Base-by-base conservation (phyloP, 768 basidiomycete species). In the Pleurotus pulmonarius region DNA sequence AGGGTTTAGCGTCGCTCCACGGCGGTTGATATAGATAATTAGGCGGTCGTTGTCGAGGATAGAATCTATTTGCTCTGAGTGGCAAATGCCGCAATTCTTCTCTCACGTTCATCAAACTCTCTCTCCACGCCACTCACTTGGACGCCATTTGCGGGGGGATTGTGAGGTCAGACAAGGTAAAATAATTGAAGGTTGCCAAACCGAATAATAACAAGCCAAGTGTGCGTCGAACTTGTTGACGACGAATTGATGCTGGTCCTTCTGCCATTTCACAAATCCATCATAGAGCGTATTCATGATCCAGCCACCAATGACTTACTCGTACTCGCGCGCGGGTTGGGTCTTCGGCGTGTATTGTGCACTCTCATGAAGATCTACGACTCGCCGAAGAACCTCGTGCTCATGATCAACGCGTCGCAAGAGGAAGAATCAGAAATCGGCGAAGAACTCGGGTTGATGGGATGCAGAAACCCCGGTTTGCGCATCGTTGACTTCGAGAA, bases 341-440 rank as follows among this genome's bases (percentile, higher is more conserved):
- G 97, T 0, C 74, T 98, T 58, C 82, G 95, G 11, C 77, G 86
- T 56, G 79, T 97, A 52, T 67, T 94, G 44, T 94, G 92, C 72
- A 90, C 87, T 0, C 80, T 98, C 40, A 79, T 98, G 75, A 90
- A 95, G 73, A 91, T 96, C 40, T 98, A 96, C 67, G 91, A 94
- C 74, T 83, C 88, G 18, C 85, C 91, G 34, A 82, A 86, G 58
- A 94, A 83, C 65, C 81, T 97, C 13, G 81, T 98, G 44, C 72
- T 98, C 7, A 75, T 99, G 18, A 85, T 98, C 47, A 88, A 92
- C 71, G 90, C 90, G 0, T 80, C 85, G 0, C 80, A 85, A 7
- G 92, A 94, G 61, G 97, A 98, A 67, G 95, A 96, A 66, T 78
- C 85, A 1, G 93, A 88, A 5, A 91, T 98, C 34, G 92, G 92